Base-by-base conservation (phyloP, 2,329 filamentous ascomycete species). In the Fusarium armeniacum region DNA sequence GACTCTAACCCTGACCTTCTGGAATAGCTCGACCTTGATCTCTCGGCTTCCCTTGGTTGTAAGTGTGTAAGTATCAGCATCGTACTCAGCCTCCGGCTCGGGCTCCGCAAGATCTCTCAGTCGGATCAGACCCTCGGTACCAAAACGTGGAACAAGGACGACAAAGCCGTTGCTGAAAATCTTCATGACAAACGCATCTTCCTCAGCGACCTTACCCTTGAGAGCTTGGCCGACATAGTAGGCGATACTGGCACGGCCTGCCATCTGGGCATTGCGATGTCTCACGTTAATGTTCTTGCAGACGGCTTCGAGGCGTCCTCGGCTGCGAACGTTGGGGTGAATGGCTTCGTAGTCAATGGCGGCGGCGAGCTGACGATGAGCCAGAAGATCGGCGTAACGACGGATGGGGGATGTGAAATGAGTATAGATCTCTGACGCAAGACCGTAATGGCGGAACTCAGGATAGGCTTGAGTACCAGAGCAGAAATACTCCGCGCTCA, bases 211-310 rank as follows among this genome's bases (percentile, higher is more conserved):
- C 71, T 85, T 83, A 67, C 88, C 93, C 82, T 96, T 96, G 58
- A 99, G 90, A 15, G 95, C 94, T 82, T 99, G 96, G 0, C 96
- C 96, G 50, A 99, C 96, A 78, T 98, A 99, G 83, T 98, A 99
- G 74, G 97, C 94, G 68, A 99, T 94, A 73, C 92, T 96, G 28
- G 96, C 95, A 63, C 96, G 90, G 36, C 95, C 95, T 4, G 96
- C 96, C 81, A 97, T 91, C 81, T 99, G 96, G 33, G 96, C 96
- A 80, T 99, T 99, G 76, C 96, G 93, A 80, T 99, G 96, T 10
- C 96, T 91, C 61, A 96, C 90, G 80, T 99, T 99, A 87, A 99
- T 98, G 83, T 99, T 99, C 81, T 94, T 94, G 87, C 96, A 98
- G 26, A 99, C 93, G 60, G 90, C 92, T 80, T 98, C 94, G 58